Conservation (phyloP, 2,329 filamentous ascomycete species). For the Apiospora saccharicola region DNA sequence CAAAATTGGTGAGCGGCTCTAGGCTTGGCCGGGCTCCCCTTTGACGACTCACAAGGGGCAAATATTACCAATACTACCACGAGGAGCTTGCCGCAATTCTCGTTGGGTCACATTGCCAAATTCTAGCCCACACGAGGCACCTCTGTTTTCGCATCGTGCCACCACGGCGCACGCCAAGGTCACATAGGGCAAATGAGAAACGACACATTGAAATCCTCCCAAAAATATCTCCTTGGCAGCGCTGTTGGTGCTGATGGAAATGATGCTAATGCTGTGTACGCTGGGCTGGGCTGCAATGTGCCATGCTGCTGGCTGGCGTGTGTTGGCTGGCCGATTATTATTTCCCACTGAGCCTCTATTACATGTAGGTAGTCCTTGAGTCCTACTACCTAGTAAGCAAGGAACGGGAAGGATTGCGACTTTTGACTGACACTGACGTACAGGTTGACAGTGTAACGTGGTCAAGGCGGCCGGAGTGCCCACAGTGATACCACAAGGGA, state of each 20-base stretch:
- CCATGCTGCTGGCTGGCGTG: conserved; percentile 4
- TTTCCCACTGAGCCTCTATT: not conserved
- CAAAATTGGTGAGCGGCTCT: conserved; percentile 1
- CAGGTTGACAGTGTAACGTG: conserved; percentile 9
- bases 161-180: conserved; percentile 9
- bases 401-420: too few relatives aligned
- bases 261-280: not conserved
- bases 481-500: not conserved
- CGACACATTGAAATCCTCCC: not conserved
- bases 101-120: not conserved
- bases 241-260: conserved; percentile 2
- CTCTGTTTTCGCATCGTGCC: not conserved
- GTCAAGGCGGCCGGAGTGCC: not conserved
- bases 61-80: too few relatives aligned
- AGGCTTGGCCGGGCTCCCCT: not conserved
- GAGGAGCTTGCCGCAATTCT: not conserved
- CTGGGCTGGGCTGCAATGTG: not conserved
- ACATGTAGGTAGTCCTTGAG: too few relatives aligned
- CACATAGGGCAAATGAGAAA: conserved; percentile 10
- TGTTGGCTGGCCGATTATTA: not conserved
- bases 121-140: not conserved
- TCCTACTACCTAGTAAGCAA: not conserved
- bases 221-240: conserved; percentile 14
- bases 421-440: not conserved
- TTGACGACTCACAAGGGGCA: too few relatives aligned